Base-by-base conservation (phyloP, 495 filamentous ascomycete genomes). In the Podospora pseudoanserina region DNA sequence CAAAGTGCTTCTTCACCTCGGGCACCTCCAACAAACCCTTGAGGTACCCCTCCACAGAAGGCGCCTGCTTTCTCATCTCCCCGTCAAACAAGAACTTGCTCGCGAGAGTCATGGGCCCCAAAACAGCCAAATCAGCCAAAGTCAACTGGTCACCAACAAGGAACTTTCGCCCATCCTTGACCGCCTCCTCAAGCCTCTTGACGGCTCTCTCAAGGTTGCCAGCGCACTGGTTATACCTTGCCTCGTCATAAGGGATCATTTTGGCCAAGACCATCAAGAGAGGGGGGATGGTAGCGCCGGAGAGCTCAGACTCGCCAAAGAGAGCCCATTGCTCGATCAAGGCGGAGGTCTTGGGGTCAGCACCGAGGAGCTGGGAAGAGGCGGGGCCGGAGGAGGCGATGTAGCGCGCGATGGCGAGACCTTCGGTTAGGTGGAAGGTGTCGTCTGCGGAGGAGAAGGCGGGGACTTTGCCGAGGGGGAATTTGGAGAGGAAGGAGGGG, bases 381-480 rank as follows among this genome's bases (percentile, higher is more conserved):
- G 80, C 79, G 23, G 86, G 84, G 9, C 86, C 87, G 53, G 76
- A 79, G 65, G 83, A 81, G 30, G 86, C 84, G 63, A 87, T 63
- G 76, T 84, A 88, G 30, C 77, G 74, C 11, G 81, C 77, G 74
- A 89, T 89, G 68, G 87, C 87, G 44, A 81, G 79, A 63, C 82
- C 81, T 68, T 88, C 86, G 71, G 81, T 71, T 55, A 88, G 68
- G 67, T 23, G 67, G 69, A 83, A 78, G 16, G 32, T 60, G 59
- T 86, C 86, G 69, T 87, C 84, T 63, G 84, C 76, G 61, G 74
- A 78, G 69, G 85, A 82, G 73, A 88, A 85, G 60, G 81, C 82
- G 54, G 87, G 87, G 20, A 87, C 83, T 67, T 88, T 88, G 75
- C 86, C 87, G 26, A 84, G 65, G 18, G 86, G 86, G 78, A 88